Conservation (phyloP, 148 eudicot genomes). For the Selenicereus undatus region DNA sequence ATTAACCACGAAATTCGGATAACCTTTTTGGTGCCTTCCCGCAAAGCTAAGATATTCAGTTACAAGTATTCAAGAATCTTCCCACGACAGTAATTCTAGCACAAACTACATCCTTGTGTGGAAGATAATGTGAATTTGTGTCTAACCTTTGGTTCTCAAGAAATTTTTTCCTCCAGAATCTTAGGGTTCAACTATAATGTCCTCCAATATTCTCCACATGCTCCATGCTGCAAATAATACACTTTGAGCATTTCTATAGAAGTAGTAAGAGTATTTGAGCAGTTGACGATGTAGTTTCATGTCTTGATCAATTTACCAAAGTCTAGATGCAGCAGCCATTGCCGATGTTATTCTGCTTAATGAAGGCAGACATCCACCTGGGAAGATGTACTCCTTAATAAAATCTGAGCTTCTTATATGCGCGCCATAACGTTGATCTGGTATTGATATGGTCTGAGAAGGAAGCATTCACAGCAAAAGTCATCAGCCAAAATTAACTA, state of each 20-base stretch:
- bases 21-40: too few relatives aligned
- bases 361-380: conserved; percentile 72
- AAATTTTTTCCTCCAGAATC: conserved; percentile 63
- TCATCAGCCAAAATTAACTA: too few relatives aligned
- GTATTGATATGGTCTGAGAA: conserved; percentile 57
- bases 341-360: conserved; percentile 64
- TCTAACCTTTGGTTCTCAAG: conserved; percentile 52
- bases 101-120: too few relatives aligned
- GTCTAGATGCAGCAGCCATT: conserved; percentile 71
- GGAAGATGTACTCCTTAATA: conserved; percentile 77
- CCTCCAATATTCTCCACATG: conserved; percentile 76
- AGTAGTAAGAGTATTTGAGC: too few relatives aligned
- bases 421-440: conserved; percentile 72
- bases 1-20: too few relatives aligned
- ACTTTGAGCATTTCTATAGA: background rate
- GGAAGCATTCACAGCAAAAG: background rate
- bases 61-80: too few relatives aligned
- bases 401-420: conserved; percentile 59
- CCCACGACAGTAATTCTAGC: too few relatives aligned
- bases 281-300: background rate
- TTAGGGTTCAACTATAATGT: conserved; percentile 63
- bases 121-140: too few relatives aligned
- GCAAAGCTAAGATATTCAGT: too few relatives aligned
- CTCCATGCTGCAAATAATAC: conserved; percentile 50
- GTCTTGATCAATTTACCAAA: conserved; percentile 55